A percentile compares a stretch with the other conserved stretches of the same genome.
phyloP scores from a whole-genome alignment of 768 basidiomycete species.

The Lepiota venenata region DNA sequence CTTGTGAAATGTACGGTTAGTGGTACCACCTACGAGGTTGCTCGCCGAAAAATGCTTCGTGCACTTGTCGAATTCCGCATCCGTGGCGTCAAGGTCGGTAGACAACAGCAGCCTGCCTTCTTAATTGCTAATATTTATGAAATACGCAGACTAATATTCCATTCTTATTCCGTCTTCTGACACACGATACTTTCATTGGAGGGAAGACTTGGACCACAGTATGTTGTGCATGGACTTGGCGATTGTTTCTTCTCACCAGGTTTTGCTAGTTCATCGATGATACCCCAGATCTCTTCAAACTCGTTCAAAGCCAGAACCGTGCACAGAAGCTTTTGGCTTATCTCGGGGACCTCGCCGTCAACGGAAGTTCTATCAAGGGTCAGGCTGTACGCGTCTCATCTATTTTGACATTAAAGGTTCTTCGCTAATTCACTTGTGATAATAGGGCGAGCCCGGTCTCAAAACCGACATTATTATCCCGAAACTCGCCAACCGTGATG shows the following conservation, averaged over 20 bases:
- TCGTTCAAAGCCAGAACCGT: constrained; percentile 96
- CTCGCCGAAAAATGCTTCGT: constrained; percentile 97
- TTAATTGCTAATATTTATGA: neutral
- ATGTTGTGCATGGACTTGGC: constrained; percentile 1
- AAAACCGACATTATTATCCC: constrained; percentile 86
- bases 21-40: constrained; percentile 98
- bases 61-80: constrained; percentile 99
- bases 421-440: neutral
- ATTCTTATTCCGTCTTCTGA: constrained; percentile 96
- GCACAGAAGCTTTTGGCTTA: constrained; percentile 97
- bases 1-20: constrained; percentile 95
- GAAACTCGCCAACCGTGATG: constrained; percentile 70
- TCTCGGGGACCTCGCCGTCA: constrained; percentile 96
- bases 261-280: constrained; percentile 90
- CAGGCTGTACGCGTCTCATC: constrained; percentile 52
- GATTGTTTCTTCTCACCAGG: neutral
- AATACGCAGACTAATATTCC: constrained; percentile 88
- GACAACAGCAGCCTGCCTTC: neutral
- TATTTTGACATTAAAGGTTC: neutral
- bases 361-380: constrained; percentile 97
- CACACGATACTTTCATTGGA: constrained; percentile 92
- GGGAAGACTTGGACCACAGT: constrained; percentile 97
- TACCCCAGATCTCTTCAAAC: constrained; percentile 98
- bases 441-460: constrained; percentile 90
- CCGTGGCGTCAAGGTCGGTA: constrained; percentile 89